Evolutionary conservation across 164 flowering plant genomes (phyloP), one percentile per base, ranked within the genome.

Genomic region (Magnolia changhungtana): DNA sequence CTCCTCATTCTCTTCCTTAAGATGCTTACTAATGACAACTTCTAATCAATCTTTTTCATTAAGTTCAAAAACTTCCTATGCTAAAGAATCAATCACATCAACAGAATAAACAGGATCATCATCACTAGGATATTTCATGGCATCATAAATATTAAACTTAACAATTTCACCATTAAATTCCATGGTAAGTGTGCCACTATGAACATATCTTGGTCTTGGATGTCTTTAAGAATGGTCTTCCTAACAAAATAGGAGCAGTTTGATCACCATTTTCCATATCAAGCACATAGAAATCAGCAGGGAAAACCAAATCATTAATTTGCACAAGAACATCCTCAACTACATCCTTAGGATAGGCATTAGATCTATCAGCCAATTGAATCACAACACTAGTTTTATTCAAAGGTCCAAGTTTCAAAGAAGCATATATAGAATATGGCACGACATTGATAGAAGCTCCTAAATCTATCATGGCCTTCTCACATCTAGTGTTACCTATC

Each of bases 211-310:
- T 63, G 7, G 66, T 63, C n/a, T 19, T 63, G n/a, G 66, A 13
- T 63, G 24, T 63, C n/a, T 63, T 63, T 21, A 63, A 63, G 66
- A 63, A 63, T 63, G 66, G 66, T 63, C 66, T n/a, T 21, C 66
- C 66, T 19, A 63, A 63, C n/a, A 63, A 63, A 14, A 63, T 63
- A 19, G 16, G 20, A 13, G 20, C 66, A n/a, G 20, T 13, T 1
- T 63, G 4, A 63, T 13, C n/a, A 63, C n/a, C 20, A 63, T 14
- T 19, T 16, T 63, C 66, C 66, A 63, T 63, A 63, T 63, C 66
- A 13, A 63, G n/a, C 16, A 63, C 24, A 19, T 63, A 63, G n/a
- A 55, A 63, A 63, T 63, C 24, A 13, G 24, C 24, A 63, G 66
- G 66, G n/a, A 63, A 63, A 16, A 63, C n/a, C 5, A 63, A 63